Conservation (phyloP, 176 grass and related monocot genomes). For the Musa schizocarpa region DNA sequence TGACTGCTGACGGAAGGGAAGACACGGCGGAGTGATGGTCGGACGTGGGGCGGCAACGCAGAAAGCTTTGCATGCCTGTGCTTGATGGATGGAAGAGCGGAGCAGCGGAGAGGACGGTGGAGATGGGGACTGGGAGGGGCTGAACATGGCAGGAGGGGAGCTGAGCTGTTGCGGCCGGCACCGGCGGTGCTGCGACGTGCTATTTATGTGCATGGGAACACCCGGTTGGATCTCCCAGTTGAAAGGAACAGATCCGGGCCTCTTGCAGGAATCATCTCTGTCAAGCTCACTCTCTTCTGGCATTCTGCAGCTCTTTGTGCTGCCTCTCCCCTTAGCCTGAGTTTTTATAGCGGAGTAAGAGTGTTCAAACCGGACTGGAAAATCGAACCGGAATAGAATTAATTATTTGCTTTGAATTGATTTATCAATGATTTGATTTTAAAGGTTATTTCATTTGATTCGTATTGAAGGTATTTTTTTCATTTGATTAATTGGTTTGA, state of each 20-base stretch:
- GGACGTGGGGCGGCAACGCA: not conserved
- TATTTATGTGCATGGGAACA: not conserved
- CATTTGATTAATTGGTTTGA: no score
- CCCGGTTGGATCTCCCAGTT: constrained; percentile 16
- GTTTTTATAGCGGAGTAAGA: no score
- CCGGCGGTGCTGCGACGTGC: not conserved
- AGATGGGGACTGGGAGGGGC: no score
- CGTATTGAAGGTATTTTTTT: no score
- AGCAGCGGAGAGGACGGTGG: not conserved
- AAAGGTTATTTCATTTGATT: no score
- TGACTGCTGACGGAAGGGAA: no score
- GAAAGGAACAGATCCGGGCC: constrained; percentile 11
- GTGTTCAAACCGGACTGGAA: no score
- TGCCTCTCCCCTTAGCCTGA: no score
- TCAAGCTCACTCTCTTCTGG: not conserved
- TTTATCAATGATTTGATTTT: no score
- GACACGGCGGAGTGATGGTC: not conserved
- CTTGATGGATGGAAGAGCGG: not conserved
- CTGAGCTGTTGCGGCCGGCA: not conserved
- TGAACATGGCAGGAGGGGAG: not conserved
- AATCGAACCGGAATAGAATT: no score
- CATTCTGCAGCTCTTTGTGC: no score
- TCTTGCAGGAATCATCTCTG: constrained; percentile 2
- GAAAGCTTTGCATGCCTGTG: not conserved
- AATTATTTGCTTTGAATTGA: no score